Evolutionary conservation across 164 flowering plant species (phyloP), one percentile per base, ranked within the genome.

Genomic region (Dillenia suffruticosa): DNA sequence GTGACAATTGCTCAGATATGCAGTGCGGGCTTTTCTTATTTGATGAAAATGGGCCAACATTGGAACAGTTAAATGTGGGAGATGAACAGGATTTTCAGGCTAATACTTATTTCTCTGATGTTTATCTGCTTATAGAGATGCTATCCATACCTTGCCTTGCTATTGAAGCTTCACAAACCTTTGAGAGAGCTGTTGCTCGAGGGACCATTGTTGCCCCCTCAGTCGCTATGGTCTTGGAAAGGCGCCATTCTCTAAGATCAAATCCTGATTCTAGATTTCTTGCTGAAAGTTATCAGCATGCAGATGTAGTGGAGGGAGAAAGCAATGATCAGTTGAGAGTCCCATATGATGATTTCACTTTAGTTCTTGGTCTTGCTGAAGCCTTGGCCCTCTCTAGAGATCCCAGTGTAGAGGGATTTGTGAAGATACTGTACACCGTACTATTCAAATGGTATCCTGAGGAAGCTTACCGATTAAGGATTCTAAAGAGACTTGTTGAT

Each of bases 401-500:
- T 44, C 77, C 77, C 32, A 68, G 70, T 70, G 97, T 95, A 47
- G 84, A 69, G 74, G 85, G 70, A 3, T 92, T 95, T 77, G 94
- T 87, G 51, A 90, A 86, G 78, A 67, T 81, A 67, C 88, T 95
- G 11, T 90, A 86, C 60, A 74, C 84, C n/a, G 73, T 88, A 57
- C 54, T 95, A 63, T 90, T 92, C 59, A 90, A 83, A 69, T 76
- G 88, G 84, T 88, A 79, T 77, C 77, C 81, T 26, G 84, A 90
- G 74, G 97, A 87, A 71, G 58, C 87, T 61, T 77, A 68, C 65
- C 77, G 90, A 56, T 81, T 73, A 49, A 85, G 85, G 76, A 83
- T 95, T 84, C 77, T 95, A 59, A 95, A 87, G 78, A 85, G 92
- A 65, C 92, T 95, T 53, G 89, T 95, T 52, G 90, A 92, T 65